Conservation (phyloP, 352 stramenopile species). For the Blastocystis sp. region DNA sequence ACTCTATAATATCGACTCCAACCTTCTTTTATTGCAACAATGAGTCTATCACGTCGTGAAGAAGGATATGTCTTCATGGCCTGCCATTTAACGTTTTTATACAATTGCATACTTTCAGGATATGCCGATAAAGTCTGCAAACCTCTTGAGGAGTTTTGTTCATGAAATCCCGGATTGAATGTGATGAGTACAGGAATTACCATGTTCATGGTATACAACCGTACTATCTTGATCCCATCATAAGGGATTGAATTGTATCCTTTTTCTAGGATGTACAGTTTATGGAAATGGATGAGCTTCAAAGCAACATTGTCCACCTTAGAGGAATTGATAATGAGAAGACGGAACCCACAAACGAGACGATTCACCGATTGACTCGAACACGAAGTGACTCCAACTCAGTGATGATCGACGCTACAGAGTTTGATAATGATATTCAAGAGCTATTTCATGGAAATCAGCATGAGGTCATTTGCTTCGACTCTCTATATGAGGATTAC, state of each 20-base stretch:
- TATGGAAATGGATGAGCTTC: slow-evolving; percentile 21
- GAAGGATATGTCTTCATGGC: slow-evolving; percentile 42
- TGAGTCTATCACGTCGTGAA: slow-evolving; percentile 22
- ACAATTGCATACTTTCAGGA: background rate
- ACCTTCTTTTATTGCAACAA: slow-evolving; percentile 43
- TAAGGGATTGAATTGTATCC: background rate
- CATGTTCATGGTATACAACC: background rate
- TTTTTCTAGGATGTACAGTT: background rate
- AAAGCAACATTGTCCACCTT: background rate
- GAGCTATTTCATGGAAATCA: background rate
- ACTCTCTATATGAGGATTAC: slow-evolving; percentile 5
- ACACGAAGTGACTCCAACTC: slow-evolving; percentile 38
- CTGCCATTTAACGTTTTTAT: background rate
- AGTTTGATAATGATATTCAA: slow-evolving; percentile 14
- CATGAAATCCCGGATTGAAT: background rate
- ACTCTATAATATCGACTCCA: too few species aligned
- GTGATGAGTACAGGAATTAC: background rate
- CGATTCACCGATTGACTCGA: background rate
- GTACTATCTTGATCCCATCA: background rate
- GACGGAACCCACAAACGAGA: background rate
- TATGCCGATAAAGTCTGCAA: slow-evolving; percentile 19
- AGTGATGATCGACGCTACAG: background rate
- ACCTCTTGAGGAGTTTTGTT: slow-evolving; percentile 15
- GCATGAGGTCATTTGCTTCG: background rate
- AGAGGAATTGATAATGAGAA: background rate